Conservation (phyloP, 306 rosid genomes). For the Prunus persica region DNA sequence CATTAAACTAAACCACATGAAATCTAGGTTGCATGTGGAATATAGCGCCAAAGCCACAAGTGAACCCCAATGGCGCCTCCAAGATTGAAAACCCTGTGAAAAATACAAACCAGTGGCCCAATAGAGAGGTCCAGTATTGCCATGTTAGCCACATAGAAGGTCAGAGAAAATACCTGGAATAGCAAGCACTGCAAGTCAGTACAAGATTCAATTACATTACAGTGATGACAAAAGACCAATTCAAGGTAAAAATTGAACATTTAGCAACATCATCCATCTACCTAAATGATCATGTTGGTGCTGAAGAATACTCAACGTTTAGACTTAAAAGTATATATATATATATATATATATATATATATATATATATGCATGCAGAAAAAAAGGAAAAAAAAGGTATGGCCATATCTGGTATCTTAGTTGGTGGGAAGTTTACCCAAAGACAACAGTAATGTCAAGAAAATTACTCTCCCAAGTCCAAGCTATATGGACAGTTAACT, state of each 20-base stretch:
- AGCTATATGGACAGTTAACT: neutral
- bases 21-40: slow-evolving; percentile 30
- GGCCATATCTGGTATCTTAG: neutral
- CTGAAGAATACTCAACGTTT: neutral
- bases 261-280: neutral
- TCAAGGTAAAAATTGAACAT: slow-evolving; percentile 4
- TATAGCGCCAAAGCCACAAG: slow-evolving; percentile 37
- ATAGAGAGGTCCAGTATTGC: slow-evolving; percentile 77
- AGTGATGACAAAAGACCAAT: slow-evolving; percentile 7
- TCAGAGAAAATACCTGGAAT: slow-evolving; percentile 99
- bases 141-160: slow-evolving; percentile 89
- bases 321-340: neutral
- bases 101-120: slow-evolving; percentile 86
- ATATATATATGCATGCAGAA: neutral
- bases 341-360: neutral
- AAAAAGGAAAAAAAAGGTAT: neutral
- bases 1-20: slow-evolving; percentile 22
- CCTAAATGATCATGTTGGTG: neutral
- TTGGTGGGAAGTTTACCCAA: neutral
- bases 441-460: neutral
- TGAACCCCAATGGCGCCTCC: slow-evolving; percentile 41
- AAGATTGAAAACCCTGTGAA: slow-evolving; percentile 62
- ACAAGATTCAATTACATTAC: slow-evolving; percentile 7
- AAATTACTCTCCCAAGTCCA: neutral
- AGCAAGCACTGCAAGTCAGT: slow-evolving; percentile 69